phyloP scores from a whole-genome alignment of 768 basidiomycete genomes.

The Trametes cinnabarina region DNA sequence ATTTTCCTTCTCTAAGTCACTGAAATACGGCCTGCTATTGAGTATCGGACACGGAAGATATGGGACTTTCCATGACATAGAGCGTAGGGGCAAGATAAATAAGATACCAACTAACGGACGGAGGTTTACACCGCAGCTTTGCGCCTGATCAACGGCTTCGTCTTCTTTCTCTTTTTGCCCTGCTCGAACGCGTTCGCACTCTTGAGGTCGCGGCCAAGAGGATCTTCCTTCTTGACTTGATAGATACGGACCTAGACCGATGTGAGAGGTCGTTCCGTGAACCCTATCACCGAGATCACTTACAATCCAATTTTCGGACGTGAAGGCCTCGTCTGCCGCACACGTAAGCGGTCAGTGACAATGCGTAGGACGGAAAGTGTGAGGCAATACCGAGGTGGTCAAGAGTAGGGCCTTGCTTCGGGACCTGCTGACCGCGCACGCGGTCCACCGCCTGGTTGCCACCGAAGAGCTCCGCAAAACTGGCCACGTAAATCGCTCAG shows the following conservation, averaged over 20 bases:
- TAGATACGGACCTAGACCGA: conserved; percentile 78
- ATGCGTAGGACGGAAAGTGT: background rate
- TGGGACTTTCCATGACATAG: background rate
- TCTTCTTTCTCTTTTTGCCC: conserved; percentile 88
- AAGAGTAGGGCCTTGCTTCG: conserved; percentile 71
- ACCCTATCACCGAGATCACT: conserved; percentile 27
- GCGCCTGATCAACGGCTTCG: conserved; percentile 64
- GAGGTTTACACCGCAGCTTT: conserved; percentile 40
- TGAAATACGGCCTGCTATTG: background rate
- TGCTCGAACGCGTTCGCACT: conserved; percentile 78
- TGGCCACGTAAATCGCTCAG: conserved; percentile 29
- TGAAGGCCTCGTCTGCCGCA: conserved; percentile 90
- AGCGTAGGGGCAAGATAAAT: background rate
- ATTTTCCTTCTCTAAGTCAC: background rate
- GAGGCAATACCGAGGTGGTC: conserved; percentile 72
- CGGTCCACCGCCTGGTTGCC: conserved; percentile 73
- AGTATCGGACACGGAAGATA: no score
- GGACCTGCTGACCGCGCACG: conserved; percentile 84
- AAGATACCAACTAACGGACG: background rate
- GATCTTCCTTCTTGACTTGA: conserved; percentile 91
- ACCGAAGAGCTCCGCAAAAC: conserved; percentile 87
- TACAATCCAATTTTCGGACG: conserved; percentile 99
- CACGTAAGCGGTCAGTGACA: background rate
- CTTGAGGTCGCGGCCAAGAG: conserved; percentile 86
- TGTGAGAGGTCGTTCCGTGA: background rate